These are phyloP conservation scores for Mucuna pruriens DNA, from an alignment of 306 rosid genomes.

Conservation along the genomic window DNA sequence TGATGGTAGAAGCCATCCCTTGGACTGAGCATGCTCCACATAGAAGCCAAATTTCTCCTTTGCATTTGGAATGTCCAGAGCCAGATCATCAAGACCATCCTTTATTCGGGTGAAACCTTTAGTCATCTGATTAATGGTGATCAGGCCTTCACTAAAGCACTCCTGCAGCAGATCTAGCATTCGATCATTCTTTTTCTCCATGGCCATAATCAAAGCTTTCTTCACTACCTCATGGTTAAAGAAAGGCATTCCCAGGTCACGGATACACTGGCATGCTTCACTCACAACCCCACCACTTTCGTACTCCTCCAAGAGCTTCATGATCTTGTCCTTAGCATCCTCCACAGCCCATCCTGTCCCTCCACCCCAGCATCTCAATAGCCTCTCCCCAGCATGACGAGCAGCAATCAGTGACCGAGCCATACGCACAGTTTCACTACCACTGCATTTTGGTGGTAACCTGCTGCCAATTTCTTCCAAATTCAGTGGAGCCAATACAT, in stretches of 20 bases:
- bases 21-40: constrained; percentile 69
- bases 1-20: constrained; percentile 79
- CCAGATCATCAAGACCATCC: constrained; percentile 91
- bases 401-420: constrained; percentile 82
- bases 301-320: constrained; percentile 92
- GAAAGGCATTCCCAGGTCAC: constrained; percentile 96
- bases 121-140: constrained; percentile 90
- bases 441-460: constrained; percentile 71
- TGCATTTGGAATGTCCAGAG: constrained; percentile 94
- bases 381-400: constrained; percentile 98
- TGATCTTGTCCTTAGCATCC: constrained; percentile 97
- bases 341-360: constrained; percentile 99
- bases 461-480: constrained; percentile 81
- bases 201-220: constrained; percentile 96
- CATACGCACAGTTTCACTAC: constrained; percentile 83
- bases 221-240: constrained; percentile 98
- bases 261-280: constrained; percentile 95
- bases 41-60: constrained; percentile 75
- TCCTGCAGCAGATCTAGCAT: constrained; percentile 88
- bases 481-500: constrained; percentile 90
- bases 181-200: constrained; percentile 96
- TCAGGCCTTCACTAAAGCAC: constrained; percentile 86
- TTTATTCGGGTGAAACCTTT: constrained; percentile 89
- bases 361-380: constrained; percentile 98
- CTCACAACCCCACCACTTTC: constrained; percentile 87